Conservation (phyloP, 805 yeast species). For the Debaryomyces castellii region DNA sequence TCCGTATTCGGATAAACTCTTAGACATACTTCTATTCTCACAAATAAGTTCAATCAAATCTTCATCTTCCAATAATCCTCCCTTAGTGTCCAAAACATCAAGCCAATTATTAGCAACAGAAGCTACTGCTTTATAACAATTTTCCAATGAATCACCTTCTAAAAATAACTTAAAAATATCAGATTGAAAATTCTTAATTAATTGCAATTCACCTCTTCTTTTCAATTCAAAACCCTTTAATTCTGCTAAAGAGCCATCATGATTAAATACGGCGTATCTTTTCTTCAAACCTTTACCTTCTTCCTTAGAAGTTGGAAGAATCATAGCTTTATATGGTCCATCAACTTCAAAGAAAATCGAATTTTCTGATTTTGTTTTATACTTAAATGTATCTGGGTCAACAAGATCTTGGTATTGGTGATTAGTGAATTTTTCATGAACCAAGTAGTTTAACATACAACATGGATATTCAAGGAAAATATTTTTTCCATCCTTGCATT, state of each 20-base stretch:
- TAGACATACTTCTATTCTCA: slow-evolving; percentile 94
- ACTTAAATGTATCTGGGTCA: slow-evolving; percentile 66
- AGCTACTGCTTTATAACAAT: slow-evolving; percentile 88
- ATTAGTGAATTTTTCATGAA: slow-evolving; percentile 88
- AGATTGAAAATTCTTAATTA: slow-evolving; percentile 92
- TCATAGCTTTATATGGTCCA: slow-evolving; percentile 98
- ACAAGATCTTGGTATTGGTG: slow-evolving; percentile 88
- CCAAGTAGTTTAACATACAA: slow-evolving; percentile 91
- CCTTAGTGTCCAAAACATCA: slow-evolving; percentile 86
- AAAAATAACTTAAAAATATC: slow-evolving; percentile 90
- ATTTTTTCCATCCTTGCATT: slow-evolving; percentile 73
- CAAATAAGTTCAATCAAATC: slow-evolving; percentile 93
- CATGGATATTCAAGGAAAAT: slow-evolving; percentile 87
- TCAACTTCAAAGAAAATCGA: slow-evolving; percentile 97
- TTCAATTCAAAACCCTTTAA: slow-evolving; percentile 95
- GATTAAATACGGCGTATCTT: slow-evolving; percentile 94
- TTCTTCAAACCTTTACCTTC: slow-evolving; percentile 97
- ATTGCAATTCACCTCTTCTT: slow-evolving; percentile 91
- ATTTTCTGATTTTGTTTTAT: slow-evolving; percentile 81
- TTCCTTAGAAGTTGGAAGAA: slow-evolving; percentile 93
- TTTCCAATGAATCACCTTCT: slow-evolving; percentile 76
- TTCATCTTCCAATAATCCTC: slow-evolving; percentile 85
- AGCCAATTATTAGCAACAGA: slow-evolving; percentile 93
- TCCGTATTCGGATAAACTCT: slow-evolving; percentile 84
- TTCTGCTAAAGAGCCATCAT: slow-evolving; percentile 92